Base-by-base conservation (phyloP, 305 asterid species). In the Ruellia speciosa region DNA sequence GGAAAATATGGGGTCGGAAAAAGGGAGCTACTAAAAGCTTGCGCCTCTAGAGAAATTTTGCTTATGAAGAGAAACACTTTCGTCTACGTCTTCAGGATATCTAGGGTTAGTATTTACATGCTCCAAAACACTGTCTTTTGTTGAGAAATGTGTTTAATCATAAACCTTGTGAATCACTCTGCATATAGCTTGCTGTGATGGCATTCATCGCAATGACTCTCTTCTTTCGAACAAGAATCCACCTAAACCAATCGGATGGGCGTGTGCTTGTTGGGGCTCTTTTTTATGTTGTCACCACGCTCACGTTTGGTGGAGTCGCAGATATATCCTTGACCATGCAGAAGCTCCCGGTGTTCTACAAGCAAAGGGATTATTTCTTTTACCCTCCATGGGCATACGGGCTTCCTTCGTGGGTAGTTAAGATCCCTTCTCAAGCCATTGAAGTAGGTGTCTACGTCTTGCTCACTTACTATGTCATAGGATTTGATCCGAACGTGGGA, bases 21-120 rank as follows among this genome's bases (percentile, higher is more conserved):
- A 54, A 63, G 31, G 51, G 79, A 75, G 35, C 70, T 79, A 0
- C 57, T 79, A 40, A 79, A 72, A 62, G 79, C 76, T 37, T 80
- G 81, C 10, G 54, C 57, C 48, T 56, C 77, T 2, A 63, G 81
- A 71, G 86, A 80, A 60, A 28, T 63, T 47, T 63, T 80, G 67
- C 75, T 74, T 15, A 67, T 77, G 76, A 80, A 62, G 63, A 65
- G 86, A 60, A 77, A 80, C 63, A 58, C 79, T 20, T 70, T 77
- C 35, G 64, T 69, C 50, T 70, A 76, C 55, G 14, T 52, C 34
- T 79, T 70, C 68, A 69, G 54, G 63, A 49, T 72, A 43, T 4
- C 14, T 6, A 56, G 62, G 60, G 84, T 72, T 59, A 41, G 74
- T 19, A 34, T 47, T 40, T 11, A 2, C 18, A 0, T 12, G 6